phyloP scores from a whole-genome alignment of 139 green algal genomes.

The Auxenochlorella pyrenoidosa region DNA sequence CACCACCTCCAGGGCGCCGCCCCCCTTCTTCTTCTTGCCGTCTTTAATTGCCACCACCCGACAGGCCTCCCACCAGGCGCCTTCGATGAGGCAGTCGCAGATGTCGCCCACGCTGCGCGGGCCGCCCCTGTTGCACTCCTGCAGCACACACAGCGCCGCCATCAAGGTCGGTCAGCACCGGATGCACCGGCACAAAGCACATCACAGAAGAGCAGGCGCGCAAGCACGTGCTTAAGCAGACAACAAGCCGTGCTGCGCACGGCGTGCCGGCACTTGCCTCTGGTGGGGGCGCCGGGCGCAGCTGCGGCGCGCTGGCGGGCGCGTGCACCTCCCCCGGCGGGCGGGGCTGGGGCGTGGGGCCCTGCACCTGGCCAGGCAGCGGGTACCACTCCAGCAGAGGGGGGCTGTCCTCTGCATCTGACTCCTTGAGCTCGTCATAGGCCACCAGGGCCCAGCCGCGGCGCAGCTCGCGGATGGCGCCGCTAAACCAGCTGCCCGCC shows the following conservation, averaged over 20 bases:
- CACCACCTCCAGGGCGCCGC: not conserved
- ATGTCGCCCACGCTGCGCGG: constrained; percentile 26
- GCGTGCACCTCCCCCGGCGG: not conserved
- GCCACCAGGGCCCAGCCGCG: constrained; percentile 49
- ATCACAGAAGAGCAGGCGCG: not conserved
- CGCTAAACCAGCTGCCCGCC: constrained; percentile 35
- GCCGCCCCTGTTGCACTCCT: constrained; percentile 12
- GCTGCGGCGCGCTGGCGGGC: not conserved
- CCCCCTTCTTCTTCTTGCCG: not conserved
- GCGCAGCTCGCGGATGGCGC: constrained; percentile 13
- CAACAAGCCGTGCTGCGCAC: not conserved
- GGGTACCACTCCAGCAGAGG: constrained; percentile 63
- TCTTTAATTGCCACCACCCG: constrained; percentile 3
- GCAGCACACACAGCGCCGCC: not conserved
- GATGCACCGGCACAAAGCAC: not conserved
- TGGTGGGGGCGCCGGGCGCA: constrained; percentile 9
- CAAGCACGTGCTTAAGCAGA: not conserved
- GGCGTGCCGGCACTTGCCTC: not conserved
- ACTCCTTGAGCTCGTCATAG: constrained; percentile 48
- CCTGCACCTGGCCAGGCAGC: constrained; percentile 25
- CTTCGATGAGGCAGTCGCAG: constrained; percentile 44
- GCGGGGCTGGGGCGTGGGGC: not conserved
- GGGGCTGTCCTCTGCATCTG: constrained; percentile 38
- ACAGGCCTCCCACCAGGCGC: constrained; percentile 52
- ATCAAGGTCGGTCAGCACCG: not conserved